Percentiles rank a stretch among this genome's conserved stretches.
Conservation (phyloP, 2,329 filamentous ascomycete species). For the Colletotrichum lentis region DNA sequence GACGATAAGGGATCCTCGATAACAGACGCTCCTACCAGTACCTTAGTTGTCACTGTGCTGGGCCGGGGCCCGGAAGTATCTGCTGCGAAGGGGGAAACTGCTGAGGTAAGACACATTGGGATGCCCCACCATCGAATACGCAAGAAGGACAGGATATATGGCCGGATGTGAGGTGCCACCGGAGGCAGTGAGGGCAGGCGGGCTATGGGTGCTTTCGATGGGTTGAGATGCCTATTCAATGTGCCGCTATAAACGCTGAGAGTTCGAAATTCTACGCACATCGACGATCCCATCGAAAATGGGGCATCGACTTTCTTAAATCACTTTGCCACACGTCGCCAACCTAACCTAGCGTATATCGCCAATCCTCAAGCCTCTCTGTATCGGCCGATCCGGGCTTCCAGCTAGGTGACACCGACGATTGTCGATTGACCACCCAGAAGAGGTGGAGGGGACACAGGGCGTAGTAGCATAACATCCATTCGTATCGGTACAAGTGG, state of each 20-base stretch:
- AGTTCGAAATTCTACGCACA: background rate
- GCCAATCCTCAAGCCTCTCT: background rate
- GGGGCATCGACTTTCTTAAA: background rate
- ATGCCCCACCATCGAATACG: background rate
- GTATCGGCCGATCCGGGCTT: background rate
- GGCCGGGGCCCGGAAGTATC: conserved; percentile 11
- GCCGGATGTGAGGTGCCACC: conserved; percentile 6
- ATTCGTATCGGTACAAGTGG: background rate
- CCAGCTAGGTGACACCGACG: conserved; percentile 11
- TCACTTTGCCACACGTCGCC: background rate
- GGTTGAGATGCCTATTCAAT: background rate
- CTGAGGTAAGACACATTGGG: conserved; percentile 2
- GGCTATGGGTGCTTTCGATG: background rate
- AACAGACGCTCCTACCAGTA: conserved; percentile 22
- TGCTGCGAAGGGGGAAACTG: background rate
- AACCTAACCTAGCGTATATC: background rate
- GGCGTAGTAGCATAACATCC: background rate
- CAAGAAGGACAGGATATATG: background rate
- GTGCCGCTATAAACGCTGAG: background rate
- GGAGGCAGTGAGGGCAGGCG: conserved; percentile 6
- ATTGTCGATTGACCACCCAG: background rate
- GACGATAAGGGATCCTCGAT: background rate
- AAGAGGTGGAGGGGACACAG: background rate
- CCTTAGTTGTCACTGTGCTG: background rate
- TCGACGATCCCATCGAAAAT: background rate